These are phyloP conservation scores for Dillenia suffruticosa DNA, from an alignment of 164 flowering plant species.

Conservation along the genomic window DNA sequence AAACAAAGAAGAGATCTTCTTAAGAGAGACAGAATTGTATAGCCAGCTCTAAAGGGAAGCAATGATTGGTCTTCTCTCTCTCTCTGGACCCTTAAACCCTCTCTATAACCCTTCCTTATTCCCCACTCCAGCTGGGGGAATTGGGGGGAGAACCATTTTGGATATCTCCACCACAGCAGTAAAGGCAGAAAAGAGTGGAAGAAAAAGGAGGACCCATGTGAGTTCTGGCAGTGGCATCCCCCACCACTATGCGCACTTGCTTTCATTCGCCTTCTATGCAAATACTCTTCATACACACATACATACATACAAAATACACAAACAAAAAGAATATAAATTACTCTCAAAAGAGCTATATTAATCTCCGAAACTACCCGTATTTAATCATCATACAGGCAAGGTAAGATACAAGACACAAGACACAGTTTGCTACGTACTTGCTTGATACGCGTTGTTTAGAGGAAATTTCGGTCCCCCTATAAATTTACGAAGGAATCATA, in stretches of 20 bases:
- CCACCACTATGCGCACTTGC: neutral
- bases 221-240: slow-evolving; percentile 4
- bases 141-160: slow-evolving; percentile 3
- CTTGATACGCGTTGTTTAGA: too few relatives aligned
- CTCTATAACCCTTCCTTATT: slow-evolving; percentile 26
- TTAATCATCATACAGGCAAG: too few relatives aligned
- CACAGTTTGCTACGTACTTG: too few relatives aligned
- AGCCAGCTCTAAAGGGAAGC: slow-evolving; percentile 30
- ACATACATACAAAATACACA: too few relatives aligned
- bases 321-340: too few relatives aligned
- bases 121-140: slow-evolving; percentile 33
- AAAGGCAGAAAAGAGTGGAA: slow-evolving; percentile 18
- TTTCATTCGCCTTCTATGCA: too few relatives aligned
- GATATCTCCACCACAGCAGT: slow-evolving; percentile 12
- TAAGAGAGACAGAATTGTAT: slow-evolving; percentile 8
- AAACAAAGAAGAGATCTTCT: neutral
- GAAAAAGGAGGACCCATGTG: slow-evolving; percentile 17
- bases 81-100: slow-evolving; percentile 1
- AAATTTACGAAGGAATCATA: too few relatives aligned
- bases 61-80: slow-evolving; percentile 27
- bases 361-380: neutral
- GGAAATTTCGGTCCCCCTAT: too few relatives aligned
- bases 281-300: too few relatives aligned
- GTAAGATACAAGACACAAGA: too few relatives aligned
- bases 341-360: neutral